These are phyloP conservation scores for Penicillium sp. DNA, from an alignment of 2,329 filamentous ascomycete species.

Conservation along the genomic window DNA sequence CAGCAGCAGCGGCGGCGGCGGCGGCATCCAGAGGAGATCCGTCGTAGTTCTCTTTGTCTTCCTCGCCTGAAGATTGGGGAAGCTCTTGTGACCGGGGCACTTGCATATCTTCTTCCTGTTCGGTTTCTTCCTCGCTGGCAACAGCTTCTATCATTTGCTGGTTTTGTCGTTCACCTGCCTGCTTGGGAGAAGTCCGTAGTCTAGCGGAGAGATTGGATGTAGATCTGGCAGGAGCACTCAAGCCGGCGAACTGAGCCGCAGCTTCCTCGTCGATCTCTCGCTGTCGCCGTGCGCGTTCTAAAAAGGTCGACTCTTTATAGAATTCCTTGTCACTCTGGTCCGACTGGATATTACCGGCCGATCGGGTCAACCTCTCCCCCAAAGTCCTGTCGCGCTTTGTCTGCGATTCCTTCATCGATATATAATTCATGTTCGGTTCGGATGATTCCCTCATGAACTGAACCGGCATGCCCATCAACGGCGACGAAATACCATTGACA, in stretches of 20 bases:
- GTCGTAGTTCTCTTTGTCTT: slow-evolving; percentile 49
- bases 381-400: slow-evolving; percentile 36
- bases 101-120: slow-evolving; percentile 43
- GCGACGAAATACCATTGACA: slow-evolving; percentile 37
- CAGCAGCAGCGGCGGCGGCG: slow-evolving; percentile 32
- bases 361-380: slow-evolving; percentile 33
- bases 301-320: slow-evolving; percentile 42
- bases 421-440: slow-evolving; percentile 44
- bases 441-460: slow-evolving; percentile 37
- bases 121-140: slow-evolving; percentile 46
- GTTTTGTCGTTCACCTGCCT: slow-evolving; percentile 10
- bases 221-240: slow-evolving; percentile 33
- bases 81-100: slow-evolving; percentile 29
- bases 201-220: neutral
- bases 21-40: slow-evolving; percentile 27
- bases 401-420: slow-evolving; percentile 48
- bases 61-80: slow-evolving; percentile 35
- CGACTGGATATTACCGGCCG: slow-evolving; percentile 34
- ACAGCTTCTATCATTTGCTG: slow-evolving; percentile 21
- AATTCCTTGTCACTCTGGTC: slow-evolving; percentile 44
- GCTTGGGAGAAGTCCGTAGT: slow-evolving; percentile 3
- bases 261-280: slow-evolving; percentile 35
- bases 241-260: slow-evolving; percentile 33
- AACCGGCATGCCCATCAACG: slow-evolving; percentile 32
- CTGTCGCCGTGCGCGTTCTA: slow-evolving; percentile 34